A percentile compares a stretch with the other conserved stretches of the same genome.
These are phyloP conservation scores for Podospora sp. DNA, from an alignment of 495 filamentous ascomycete genomes.

Conservation along the genomic window DNA sequence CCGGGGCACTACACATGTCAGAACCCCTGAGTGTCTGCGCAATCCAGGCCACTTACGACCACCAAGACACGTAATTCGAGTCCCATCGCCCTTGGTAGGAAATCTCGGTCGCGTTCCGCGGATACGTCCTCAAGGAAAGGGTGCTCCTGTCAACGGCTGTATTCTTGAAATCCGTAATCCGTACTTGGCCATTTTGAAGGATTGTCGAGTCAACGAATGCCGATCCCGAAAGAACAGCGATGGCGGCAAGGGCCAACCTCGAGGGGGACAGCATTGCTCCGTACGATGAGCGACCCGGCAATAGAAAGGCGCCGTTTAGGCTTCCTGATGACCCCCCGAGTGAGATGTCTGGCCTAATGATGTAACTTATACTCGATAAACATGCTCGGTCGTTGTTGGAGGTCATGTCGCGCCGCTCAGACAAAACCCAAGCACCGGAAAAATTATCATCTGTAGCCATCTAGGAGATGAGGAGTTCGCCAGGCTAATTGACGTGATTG, in stretches of 20 bases:
- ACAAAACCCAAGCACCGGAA: background rate
- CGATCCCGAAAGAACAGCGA: constrained; percentile 27
- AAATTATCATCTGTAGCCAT: background rate
- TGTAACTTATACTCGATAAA: constrained; percentile 10
- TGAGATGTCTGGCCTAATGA: background rate
- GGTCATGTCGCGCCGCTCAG: constrained; percentile 7
- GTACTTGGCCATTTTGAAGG: constrained; percentile 64
- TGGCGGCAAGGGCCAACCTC: constrained; percentile 32
- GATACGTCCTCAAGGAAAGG: constrained; percentile 53
- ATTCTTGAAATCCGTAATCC: constrained; percentile 48
- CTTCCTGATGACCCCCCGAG: background rate
- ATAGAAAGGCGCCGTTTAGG: background rate
- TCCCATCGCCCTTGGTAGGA: constrained; percentile 74
- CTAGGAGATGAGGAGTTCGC: background rate
- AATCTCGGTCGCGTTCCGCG: constrained; percentile 59
- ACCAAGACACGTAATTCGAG: constrained; percentile 66
- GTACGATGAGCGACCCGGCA: background rate
- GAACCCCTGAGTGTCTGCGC: background rate
- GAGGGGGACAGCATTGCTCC: constrained; percentile 25
- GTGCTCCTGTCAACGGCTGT: constrained; percentile 46
- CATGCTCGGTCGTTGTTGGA: background rate
- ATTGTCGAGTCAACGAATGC: constrained; percentile 48
- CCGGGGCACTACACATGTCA: constrained; percentile 50
- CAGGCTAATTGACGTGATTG: constrained; percentile 7
- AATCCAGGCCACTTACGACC: constrained; percentile 50